phyloP scores from a whole-genome alignment of 768 basidiomycete genomes.

The Tremella fuciformis region DNA sequence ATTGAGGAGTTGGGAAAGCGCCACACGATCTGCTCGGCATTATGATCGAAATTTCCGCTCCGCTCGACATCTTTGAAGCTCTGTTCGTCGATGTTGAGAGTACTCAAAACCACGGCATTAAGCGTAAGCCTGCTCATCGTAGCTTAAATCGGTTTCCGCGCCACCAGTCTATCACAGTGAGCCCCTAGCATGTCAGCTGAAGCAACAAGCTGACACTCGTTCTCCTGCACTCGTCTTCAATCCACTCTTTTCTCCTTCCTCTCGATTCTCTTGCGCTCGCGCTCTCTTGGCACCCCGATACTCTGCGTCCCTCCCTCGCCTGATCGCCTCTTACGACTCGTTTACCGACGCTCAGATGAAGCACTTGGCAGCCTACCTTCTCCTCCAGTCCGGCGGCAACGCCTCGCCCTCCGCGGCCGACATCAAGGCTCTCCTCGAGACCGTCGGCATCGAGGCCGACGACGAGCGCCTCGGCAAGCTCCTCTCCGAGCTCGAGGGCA shows the following conservation, averaged over 20 bases:
- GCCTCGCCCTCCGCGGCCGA: constrained; percentile 77
- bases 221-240: background rate
- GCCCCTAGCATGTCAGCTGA: background rate
- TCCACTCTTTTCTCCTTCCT: background rate
- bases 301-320: background rate
- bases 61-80: background rate
- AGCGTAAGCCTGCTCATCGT: constrained; percentile 27
- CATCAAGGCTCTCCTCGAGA: constrained; percentile 77
- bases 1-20: too few species aligned
- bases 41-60: background rate
- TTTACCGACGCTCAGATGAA: constrained; percentile 48
- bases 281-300: background rate
- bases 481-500: constrained; percentile 84
- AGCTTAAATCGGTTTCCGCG: constrained; percentile 36
- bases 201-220: background rate
- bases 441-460: constrained; percentile 87
- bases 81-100: background rate
- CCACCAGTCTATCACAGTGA: constrained; percentile 5
- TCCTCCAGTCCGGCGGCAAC: constrained; percentile 93
- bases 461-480: constrained; percentile 74
- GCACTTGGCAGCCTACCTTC: constrained; percentile 86
- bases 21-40: too few species aligned
- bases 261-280: background rate
- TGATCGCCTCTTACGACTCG: constrained; percentile 1
- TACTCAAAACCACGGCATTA: constrained; percentile 9